Base-by-base conservation (phyloP, 371 early-diverging fungal species). In the Syncephalastrum monosporum region DNA sequence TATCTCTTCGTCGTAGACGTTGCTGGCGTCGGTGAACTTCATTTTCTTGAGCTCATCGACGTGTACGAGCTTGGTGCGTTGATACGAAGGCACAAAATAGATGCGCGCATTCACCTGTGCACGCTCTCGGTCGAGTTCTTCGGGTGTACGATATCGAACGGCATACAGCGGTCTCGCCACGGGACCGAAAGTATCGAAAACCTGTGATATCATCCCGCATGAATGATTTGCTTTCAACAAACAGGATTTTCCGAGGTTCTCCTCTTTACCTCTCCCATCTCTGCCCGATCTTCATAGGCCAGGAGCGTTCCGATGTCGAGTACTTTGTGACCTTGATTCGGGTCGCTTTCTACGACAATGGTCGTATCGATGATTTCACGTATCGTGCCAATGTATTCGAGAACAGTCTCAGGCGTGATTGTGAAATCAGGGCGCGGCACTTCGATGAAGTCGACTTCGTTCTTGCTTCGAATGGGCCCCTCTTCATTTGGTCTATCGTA, bases 111-210 rank as follows among this genome's bases (percentile, higher is more conserved):
- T 94, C 0, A 78, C 51, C 5, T 49, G 56, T 19, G 76, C 67
- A 15, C 60, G 38, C 47, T 65, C 65, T 14, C 55, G 41, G 45
- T 82, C 82, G 16, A 91, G 82, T 27, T 93, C 92, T 3, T 74
- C 65, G 3, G 74, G 59, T 16, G 68, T 64, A 54, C 86, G 84
- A 72, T 90, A 93, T 14, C 91, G 74, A 2, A 98, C 81, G 5
- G 89, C 82, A 64, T 96, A 97, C 53, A 89, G 69, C 3, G 98
- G 98, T 25, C 81, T 69, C 1, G 74, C 60, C 2, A 98, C 88
- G 4, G 96, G 96, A 2, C 98, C 98, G 82, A 98, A 94, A 0
- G 94, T 94, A 54, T 98, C 98, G 69, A 88, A 94, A 1, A 95
- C 81, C 81, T 83, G 57, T 1, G 42, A 43, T 3, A 42, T 33